Conservation (phyloP, 768 basidiomycete genomes). For the Macrolepiota albuminosa region DNA sequence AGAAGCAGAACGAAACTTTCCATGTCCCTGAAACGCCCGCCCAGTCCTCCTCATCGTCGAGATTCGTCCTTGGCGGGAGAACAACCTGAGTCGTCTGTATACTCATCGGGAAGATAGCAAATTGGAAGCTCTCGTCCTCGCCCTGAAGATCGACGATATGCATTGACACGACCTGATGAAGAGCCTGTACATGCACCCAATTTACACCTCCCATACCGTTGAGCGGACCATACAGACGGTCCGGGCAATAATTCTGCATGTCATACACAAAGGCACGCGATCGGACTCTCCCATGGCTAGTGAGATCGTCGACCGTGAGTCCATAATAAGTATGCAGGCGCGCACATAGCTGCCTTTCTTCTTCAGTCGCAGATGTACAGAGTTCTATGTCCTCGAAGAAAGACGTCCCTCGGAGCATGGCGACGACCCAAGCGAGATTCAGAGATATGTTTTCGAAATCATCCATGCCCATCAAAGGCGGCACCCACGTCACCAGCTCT, state of each 20-base stretch:
- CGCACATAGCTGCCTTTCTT: conserved; percentile 43
- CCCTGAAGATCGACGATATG: conserved; percentile 39
- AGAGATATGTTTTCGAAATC: conserved; percentile 31
- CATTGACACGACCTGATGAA: conserved; percentile 54
- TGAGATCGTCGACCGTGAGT: conserved; percentile 41
- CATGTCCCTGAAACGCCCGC: conserved; percentile 56
- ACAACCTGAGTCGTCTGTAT: conserved; percentile 50
- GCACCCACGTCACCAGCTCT: conserved; percentile 39
- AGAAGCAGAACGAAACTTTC: conserved; percentile 62
- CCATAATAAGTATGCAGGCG: conserved; percentile 56
- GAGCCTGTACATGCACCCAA: conserved; percentile 54
- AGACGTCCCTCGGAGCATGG: conserved; percentile 33
- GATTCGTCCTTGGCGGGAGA: conserved; percentile 32
- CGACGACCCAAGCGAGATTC: conserved; percentile 50
- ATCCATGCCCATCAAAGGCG: conserved; percentile 24
- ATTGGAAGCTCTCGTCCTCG: conserved; percentile 27
- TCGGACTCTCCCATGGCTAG: conserved; percentile 23
- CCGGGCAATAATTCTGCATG: conserved; percentile 48
- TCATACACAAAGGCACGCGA: conserved; percentile 60
- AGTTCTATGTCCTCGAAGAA: conserved; percentile 36
- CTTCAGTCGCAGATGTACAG: conserved; percentile 15
- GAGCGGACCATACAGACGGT: conserved; percentile 56
- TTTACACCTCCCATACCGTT: conserved; percentile 43
- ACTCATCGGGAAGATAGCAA: conserved; percentile 43
- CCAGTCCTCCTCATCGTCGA: conserved; percentile 45